Conservation (phyloP, 2,329 filamentous ascomycete genomes). For the Fusarium sp. region DNA sequence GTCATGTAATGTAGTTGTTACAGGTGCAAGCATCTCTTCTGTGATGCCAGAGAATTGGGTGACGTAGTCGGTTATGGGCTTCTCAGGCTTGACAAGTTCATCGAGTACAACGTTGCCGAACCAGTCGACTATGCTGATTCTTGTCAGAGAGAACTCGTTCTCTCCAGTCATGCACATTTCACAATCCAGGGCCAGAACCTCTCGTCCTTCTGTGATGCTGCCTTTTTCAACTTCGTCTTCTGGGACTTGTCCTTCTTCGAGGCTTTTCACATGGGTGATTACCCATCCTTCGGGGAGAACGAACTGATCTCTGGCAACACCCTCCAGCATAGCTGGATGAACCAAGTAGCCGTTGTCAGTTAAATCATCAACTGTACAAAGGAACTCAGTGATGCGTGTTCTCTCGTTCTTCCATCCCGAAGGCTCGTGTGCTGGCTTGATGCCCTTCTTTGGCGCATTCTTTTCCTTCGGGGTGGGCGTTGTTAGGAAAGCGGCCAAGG, state of each 20-base stretch:
- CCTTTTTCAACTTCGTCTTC: slow-evolving; percentile 79
- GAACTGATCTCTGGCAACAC: slow-evolving; percentile 63
- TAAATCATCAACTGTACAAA: slow-evolving; percentile 78
- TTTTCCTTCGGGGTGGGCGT: slow-evolving; percentile 77
- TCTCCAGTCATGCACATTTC: slow-evolving; percentile 95
- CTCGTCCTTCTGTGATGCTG: slow-evolving; percentile 83
- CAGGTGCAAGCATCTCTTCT: slow-evolving; percentile 78
- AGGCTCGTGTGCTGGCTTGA: slow-evolving; percentile 69
- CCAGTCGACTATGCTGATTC: slow-evolving; percentile 89
- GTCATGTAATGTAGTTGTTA: slow-evolving; percentile 84
- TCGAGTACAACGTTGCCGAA: slow-evolving; percentile 84
- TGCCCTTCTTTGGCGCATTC: slow-evolving; percentile 62
- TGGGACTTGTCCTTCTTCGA: slow-evolving; percentile 74
- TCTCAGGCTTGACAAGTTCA: slow-evolving; percentile 88
- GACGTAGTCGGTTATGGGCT: slow-evolving; percentile 91
- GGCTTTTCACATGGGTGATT: slow-evolving; percentile 73
- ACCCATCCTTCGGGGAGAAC: slow-evolving; percentile 79
- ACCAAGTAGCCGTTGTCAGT: slow-evolving; percentile 84
- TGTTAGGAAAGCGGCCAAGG: slow-evolving; percentile 83
- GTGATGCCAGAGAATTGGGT: slow-evolving; percentile 95
- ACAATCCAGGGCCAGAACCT: slow-evolving; percentile 86
- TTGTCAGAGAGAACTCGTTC: slow-evolving; percentile 82
- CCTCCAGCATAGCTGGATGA: slow-evolving; percentile 79
- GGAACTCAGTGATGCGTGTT: slow-evolving; percentile 82
- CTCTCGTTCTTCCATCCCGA: slow-evolving; percentile 77